Conservation (phyloP, 2,329 filamentous ascomycete genomes). For the Fusarium graminum region DNA sequence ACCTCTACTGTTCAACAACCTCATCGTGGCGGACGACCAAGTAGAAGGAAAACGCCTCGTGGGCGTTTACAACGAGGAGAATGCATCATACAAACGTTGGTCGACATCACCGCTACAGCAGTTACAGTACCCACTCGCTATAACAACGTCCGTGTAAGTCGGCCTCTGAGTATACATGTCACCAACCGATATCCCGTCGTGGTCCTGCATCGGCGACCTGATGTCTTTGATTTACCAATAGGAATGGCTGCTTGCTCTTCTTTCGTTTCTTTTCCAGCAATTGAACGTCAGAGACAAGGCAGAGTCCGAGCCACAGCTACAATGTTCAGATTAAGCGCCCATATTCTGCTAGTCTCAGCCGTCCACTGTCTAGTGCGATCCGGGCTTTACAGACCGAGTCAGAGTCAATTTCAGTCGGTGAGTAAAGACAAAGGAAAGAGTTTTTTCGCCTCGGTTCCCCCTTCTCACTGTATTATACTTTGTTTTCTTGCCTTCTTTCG, state of each 20-base stretch:
- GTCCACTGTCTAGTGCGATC: constrained; percentile 12
- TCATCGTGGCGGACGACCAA: constrained; percentile 3
- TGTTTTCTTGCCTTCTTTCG: neutral
- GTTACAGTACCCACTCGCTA: neutral
- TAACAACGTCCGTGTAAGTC: constrained; percentile 21
- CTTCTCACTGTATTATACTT: neutral
- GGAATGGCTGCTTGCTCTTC: neutral
- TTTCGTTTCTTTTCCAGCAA: neutral
- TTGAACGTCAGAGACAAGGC: constrained; percentile 12
- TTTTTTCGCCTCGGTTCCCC: neutral
- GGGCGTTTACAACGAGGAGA: constrained; percentile 5
- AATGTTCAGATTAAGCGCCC: constrained; percentile 24
- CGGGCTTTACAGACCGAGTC: constrained; percentile 15
- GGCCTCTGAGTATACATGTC: constrained; percentile 1
- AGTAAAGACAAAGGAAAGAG: neutral
- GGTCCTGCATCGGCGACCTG: constrained; percentile 9
- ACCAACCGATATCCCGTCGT: neutral
- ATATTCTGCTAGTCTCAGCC: constrained; percentile 19
- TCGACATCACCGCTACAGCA: constrained; percentile 13
- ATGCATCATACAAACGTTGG: neutral
- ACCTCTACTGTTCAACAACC: constrained; percentile 17
- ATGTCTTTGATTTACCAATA: neutral
- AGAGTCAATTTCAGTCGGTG: constrained; percentile 19
- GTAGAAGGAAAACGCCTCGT: constrained; percentile 28
- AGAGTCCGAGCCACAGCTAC: constrained; percentile 6